These are phyloP conservation scores for Helianthus annuus DNA, from an alignment of 129 eudicot genomes.

Conservation along the genomic window HanXRQr2.0-SUNRISE NC_035449.2:147373525-147374024, in stretches of 20 bases:
- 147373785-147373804: not conserved
- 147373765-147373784: not conserved
- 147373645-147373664: not conserved
- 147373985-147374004: constrained; percentile 14
- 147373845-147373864: constrained; percentile 9
- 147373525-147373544: too few species aligned
- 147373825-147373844: constrained; percentile 36
- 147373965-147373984: constrained; percentile 15
- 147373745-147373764: not conserved
- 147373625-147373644: not conserved
- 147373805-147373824: not conserved
- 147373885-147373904: not conserved
- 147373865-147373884: not conserved
- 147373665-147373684: not conserved
- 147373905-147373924: constrained; percentile 4
- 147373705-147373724: constrained; percentile 4
- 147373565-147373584: not conserved
- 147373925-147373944: not conserved
- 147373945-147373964: not conserved
- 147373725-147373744: not conserved
- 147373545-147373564: too few species aligned
- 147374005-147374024: not conserved
- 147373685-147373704: not conserved
- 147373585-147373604: not conserved
- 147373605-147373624: not conserved